Percentiles rank a stretch among this genome's conserved stretches.
phyloP scores from a whole-genome alignment of 768 basidiomycete genomes.

The Lactifluus rugatus region DNA sequence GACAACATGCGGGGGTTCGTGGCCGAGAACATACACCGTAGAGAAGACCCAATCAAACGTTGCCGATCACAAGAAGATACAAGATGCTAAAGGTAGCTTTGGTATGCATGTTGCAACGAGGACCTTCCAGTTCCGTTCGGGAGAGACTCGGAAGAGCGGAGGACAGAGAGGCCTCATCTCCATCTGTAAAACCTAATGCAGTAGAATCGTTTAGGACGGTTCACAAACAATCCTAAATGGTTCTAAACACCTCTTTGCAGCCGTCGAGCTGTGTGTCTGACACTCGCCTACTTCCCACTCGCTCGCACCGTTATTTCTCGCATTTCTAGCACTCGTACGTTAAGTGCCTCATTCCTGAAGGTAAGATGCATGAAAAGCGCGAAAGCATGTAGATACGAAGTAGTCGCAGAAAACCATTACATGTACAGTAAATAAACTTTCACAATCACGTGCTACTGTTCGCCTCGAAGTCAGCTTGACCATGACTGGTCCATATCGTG shows the following conservation, averaged over 20 bases:
- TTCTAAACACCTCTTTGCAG: no score
- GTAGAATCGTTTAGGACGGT: no score
- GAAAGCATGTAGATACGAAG: no score
- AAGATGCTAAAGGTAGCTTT: no score
- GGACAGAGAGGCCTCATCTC: neutral
- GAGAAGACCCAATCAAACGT: neutral
- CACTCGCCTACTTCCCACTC: neutral
- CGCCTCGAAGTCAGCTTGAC: neutral
- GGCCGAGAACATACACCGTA: neutral
- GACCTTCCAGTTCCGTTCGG: no score
- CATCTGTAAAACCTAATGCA: no score
- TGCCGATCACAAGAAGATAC: no score
- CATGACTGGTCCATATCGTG: neutral
- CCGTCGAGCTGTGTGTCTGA: no score
- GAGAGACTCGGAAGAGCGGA: neutral
- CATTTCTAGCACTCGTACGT: neutral
- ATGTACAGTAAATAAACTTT: no score
- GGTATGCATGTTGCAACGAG: no score
- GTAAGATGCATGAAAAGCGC: neutral
- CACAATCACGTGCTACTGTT: no score
- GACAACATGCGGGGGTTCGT: neutral
- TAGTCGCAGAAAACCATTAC: neutral
- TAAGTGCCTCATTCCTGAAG: neutral
- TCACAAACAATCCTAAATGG: no score
- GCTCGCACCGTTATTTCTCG: neutral